phyloP scores from a whole-genome alignment of 139 green algal genomes.

The Choricystis sp. region DNA sequence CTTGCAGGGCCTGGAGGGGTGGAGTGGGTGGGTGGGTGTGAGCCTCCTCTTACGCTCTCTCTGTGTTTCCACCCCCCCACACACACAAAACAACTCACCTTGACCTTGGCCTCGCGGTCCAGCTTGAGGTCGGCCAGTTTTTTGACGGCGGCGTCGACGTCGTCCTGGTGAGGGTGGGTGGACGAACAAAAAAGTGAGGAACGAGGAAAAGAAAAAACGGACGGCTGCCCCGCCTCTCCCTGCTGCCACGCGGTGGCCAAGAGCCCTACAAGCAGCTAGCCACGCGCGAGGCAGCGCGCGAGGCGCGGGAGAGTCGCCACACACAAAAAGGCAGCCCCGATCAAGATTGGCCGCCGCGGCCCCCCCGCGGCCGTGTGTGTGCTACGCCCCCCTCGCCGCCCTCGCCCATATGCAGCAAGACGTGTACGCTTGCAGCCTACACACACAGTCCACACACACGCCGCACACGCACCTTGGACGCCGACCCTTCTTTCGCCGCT shows the following conservation, averaged over 20 bases:
- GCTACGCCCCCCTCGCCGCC: no score
- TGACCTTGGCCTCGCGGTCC: constrained; percentile 41
- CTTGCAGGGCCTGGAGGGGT: constrained; percentile 36
- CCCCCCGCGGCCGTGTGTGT: no score
- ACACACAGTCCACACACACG: no score
- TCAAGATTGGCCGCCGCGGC: no score
- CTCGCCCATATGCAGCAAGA: no score
- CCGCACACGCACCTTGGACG: constrained; percentile 60
- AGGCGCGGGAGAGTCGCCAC: neutral
- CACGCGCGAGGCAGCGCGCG: neutral
- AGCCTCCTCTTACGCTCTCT: neutral
- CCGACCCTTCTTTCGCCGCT: constrained; percentile 55
- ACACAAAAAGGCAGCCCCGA: constrained; percentile 1
- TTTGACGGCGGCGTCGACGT: constrained; percentile 66
- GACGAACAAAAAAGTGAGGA: neutral
- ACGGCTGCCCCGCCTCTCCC: neutral
- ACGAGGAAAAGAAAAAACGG: neutral
- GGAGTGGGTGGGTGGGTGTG: neutral
- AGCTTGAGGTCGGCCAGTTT: constrained; percentile 79
- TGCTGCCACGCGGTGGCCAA: no score
- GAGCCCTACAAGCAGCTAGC: no score
- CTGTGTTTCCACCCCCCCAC: neutral
- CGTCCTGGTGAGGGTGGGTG: constrained; percentile 20
- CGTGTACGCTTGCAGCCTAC: no score
- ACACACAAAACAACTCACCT: constrained; percentile 20